Conservation (phyloP, 2,329 filamentous ascomycete species). For the Cryphonectria radicalis region DNA sequence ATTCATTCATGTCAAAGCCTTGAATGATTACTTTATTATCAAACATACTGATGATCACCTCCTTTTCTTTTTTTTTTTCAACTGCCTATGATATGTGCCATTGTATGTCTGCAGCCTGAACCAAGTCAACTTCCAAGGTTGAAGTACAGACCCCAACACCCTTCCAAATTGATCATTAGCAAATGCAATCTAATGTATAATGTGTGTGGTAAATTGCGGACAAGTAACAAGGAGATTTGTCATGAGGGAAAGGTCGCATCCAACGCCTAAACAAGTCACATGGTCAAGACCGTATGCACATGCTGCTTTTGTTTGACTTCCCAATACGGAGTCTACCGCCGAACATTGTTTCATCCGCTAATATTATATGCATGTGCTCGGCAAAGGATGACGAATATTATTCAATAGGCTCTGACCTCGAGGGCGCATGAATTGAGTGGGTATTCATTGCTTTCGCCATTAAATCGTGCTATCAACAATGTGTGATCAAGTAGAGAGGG, state of each 20-base stretch:
- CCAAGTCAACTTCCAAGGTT: background rate
- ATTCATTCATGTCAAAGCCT: background rate
- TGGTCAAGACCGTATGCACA: background rate
- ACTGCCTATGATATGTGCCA: too few species aligned
- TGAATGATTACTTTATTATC: background rate
- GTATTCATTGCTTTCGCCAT: background rate
- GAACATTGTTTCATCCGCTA: background rate
- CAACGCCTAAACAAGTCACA: background rate
- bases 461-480: too few species aligned
- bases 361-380: background rate
- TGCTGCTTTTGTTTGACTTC: background rate
- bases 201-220: too few species aligned
- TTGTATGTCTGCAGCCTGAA: background rate
- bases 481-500: background rate
- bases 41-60: too few species aligned
- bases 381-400: background rate
- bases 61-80: too few species aligned
- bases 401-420: background rate
- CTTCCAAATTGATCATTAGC: background rate
- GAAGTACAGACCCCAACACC: background rate
- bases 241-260: background rate
- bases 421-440: background rate
- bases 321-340: background rate
- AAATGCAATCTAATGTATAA: background rate
- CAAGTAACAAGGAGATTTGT: too few species aligned